A percentile compares a stretch with the other conserved stretches of the same genome.
Conservation (phyloP, 352 stramenopile genomes). For the Phytopythium boreale region DNA sequence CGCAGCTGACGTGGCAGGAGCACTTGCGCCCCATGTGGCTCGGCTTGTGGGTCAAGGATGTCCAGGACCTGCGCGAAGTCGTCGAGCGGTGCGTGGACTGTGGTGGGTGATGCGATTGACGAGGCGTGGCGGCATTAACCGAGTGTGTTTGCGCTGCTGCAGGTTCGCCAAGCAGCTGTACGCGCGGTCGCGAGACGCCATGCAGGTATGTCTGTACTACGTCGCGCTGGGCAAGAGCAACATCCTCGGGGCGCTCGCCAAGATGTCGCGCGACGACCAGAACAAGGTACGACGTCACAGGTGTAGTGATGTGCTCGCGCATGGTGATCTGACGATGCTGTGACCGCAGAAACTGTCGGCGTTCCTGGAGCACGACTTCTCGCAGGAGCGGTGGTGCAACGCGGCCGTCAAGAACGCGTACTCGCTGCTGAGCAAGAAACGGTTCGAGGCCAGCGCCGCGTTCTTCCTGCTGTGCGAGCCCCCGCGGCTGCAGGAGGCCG, state of each 20-base stretch:
- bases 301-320: neutral
- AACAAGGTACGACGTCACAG: slow-evolving; percentile 82
- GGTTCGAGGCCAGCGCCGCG: slow-evolving; percentile 84
- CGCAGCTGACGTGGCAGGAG: slow-evolving; percentile 59
- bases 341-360: slow-evolving; percentile 50
- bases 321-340: neutral
- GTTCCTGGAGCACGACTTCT: slow-evolving; percentile 83
- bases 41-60: slow-evolving; percentile 78
- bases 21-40: slow-evolving; percentile 66
- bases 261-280: slow-evolving; percentile 62
- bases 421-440: slow-evolving; percentile 92
- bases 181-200: slow-evolving; percentile 60
- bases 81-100: slow-evolving; percentile 46
- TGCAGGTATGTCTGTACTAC: slow-evolving; percentile 74
- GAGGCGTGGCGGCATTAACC: too few relatives aligned
- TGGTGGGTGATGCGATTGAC: neutral
- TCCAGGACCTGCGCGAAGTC: slow-evolving; percentile 59
- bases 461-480: slow-evolving; percentile 94
- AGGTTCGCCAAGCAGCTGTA: slow-evolving; percentile 74
- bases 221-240: slow-evolving; percentile 80
- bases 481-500: slow-evolving; percentile 89
- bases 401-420: slow-evolving; percentile 95
- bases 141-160: slow-evolving; percentile 3
- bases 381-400: slow-evolving; percentile 73
- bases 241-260: slow-evolving; percentile 68